Conservation (phyloP, 2,329 filamentous ascomycete species). For the Rhinocladiella similis region DNA sequence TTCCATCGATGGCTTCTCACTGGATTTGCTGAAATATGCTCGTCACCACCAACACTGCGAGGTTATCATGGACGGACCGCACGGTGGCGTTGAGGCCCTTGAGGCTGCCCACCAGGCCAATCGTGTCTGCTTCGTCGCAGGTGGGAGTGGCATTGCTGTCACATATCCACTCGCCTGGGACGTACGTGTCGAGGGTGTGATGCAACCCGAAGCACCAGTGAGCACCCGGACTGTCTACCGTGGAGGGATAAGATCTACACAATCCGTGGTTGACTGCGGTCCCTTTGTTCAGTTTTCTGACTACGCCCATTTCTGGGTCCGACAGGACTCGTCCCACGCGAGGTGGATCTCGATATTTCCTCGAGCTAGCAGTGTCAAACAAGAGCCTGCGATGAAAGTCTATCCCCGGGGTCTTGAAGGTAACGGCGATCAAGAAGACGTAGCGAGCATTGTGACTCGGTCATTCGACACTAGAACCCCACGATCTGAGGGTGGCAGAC, state of each 20-base stretch:
- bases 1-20: conserved; percentile 61
- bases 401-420: not conserved
- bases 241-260: conserved; percentile 12
- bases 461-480: conserved; percentile 25
- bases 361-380: conserved; percentile 4
- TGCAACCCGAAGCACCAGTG: conserved; percentile 13
- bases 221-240: conserved; percentile 20
- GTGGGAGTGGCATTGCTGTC: conserved; percentile 66
- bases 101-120: conserved; percentile 52
- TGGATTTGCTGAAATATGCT: conserved; percentile 55
- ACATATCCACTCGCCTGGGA: conserved; percentile 56
- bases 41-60: conserved; percentile 43
- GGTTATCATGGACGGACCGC: conserved; percentile 64
- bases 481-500: conserved; percentile 17
- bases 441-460: conserved; percentile 21
- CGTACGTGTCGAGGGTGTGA: conserved; percentile 8
- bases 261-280: conserved; percentile 4
- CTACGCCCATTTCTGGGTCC: conserved; percentile 28
- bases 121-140: conserved; percentile 58
- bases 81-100: conserved; percentile 60
- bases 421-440: conserved; percentile 6
- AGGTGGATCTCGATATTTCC: conserved; percentile 26
- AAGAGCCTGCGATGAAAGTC: not conserved
- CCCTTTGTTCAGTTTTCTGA: not conserved
- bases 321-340: conserved; percentile 25